These are phyloP conservation scores for Aureobasidium lini DNA, from an alignment of 2,329 filamentous ascomycete genomes.

Conservation along the genomic window DNA sequence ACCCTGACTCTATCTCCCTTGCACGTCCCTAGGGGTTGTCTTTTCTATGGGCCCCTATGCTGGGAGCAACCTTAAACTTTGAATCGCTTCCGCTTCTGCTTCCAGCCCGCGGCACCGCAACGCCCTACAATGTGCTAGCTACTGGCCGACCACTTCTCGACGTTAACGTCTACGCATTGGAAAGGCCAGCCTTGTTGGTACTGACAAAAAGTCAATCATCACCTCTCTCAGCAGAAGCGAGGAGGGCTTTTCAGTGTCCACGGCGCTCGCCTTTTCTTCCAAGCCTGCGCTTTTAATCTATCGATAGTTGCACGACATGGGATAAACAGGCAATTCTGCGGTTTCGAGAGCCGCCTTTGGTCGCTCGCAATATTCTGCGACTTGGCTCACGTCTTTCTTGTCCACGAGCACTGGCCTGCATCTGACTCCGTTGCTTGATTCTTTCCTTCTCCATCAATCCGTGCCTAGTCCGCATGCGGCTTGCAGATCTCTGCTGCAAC, in stretches of 20 bases:
- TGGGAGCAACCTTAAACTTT: constrained; percentile 8
- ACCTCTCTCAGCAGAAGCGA: background rate
- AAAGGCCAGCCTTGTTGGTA: background rate
- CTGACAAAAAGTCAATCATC: background rate
- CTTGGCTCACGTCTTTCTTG: constrained; percentile 1
- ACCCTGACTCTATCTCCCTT: background rate
- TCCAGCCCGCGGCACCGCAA: constrained; percentile 1
- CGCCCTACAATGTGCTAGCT: background rate
- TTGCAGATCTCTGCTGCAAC: constrained; percentile 10
- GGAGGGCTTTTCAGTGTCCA: background rate
- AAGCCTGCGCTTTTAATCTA: background rate
- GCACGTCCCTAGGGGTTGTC: constrained; percentile 3
- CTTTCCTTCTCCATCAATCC: background rate
- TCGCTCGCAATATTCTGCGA: background rate
- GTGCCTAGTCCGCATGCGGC: constrained; percentile 5
- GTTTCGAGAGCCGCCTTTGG: background rate
- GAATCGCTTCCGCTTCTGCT: background rate
- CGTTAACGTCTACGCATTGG: background rate
- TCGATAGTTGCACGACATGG: background rate
- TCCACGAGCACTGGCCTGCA: background rate
- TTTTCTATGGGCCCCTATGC: background rate
- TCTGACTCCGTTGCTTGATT: background rate
- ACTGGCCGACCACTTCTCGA: background rate
- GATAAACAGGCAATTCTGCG: background rate
- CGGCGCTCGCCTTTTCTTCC: background rate